Percentiles rank a stretch among this genome's conserved stretches.
phyloP scores from a whole-genome alignment of 768 basidiomycete genomes.

The Rhodotorula paludigena region DNA sequence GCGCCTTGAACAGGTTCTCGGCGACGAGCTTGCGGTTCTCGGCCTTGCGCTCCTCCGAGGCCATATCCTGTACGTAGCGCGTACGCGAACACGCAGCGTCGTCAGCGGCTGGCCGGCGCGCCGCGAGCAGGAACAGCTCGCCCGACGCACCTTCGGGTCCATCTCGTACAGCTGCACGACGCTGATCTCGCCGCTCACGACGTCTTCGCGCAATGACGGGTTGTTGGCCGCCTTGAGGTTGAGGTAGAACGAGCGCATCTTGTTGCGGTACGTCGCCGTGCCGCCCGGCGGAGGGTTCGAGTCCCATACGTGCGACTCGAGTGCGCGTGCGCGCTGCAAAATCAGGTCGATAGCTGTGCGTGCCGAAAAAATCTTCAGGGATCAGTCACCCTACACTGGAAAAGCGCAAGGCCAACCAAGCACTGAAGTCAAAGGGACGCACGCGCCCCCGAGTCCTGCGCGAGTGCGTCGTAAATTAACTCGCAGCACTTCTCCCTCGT shows the following conservation, averaged over 20 bases:
- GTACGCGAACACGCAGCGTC: neutral
- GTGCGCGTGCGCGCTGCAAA: constrained; percentile 58
- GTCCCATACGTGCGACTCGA: constrained; percentile 64
- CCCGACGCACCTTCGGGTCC: constrained; percentile 64
- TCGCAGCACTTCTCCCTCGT: constrained; percentile 74
- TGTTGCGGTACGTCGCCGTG: constrained; percentile 59
- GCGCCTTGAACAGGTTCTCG: constrained; percentile 82
- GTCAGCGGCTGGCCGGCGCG: neutral
- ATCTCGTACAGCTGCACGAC: constrained; percentile 69
- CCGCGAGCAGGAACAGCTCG: neutral
- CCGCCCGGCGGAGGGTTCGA: constrained; percentile 50
- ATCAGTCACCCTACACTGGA: too few species aligned
- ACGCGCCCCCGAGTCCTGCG: constrained; percentile 81
- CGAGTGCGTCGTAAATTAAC: constrained; percentile 86
- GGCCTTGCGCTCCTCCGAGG: constrained; percentile 81
- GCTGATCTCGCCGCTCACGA: constrained; percentile 74
- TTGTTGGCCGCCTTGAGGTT: constrained; percentile 96
- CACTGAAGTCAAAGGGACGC: constrained; percentile 48
- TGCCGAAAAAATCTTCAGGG: neutral
- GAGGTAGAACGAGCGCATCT: constrained; percentile 80
- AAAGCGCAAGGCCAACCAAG: too few species aligned
- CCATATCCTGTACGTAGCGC: constrained; percentile 97
- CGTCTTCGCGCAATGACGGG: constrained; percentile 72
- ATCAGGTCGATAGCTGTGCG: constrained; percentile 64
- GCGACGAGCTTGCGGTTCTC: constrained; percentile 74